Base-by-base conservation (phyloP, 2,329 filamentous ascomycete genomes). In the Gremmenia infestans region DNA sequence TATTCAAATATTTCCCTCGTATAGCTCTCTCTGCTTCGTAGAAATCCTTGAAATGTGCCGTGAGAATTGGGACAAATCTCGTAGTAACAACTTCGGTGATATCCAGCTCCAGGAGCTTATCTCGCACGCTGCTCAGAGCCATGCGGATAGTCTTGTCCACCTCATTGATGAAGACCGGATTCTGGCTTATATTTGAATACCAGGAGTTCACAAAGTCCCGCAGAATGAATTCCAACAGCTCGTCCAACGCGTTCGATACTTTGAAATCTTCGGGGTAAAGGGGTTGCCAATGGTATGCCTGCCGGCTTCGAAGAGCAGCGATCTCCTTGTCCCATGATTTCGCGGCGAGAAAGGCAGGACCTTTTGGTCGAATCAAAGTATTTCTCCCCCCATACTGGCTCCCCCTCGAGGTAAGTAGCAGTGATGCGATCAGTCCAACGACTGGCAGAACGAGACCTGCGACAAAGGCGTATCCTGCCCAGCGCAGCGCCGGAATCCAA, bases 21-120 rank as follows among this genome's bases (percentile, higher is more conserved):
- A 99, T 89, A 8, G 85, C 81, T 55, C 88, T 83, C 74, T 99
- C 94, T 0, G 94, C 94, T 62, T 94, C 86, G 71, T 92, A 90
- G 65, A 96, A 96, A 63, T 96, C 90, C 63, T 83, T 89, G 65
- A 99, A 83, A 72, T 99, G 94, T 9, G 83, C 80, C 32, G 93
- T 97, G 63, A 99, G 71, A 56, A 97, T 85, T 12, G 95, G 95
- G 40, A 97, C 86, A 48, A 97, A 80, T 39, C 87, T 85, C 59
- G 87, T 89, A 17, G 93, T 91, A 47, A 89, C 78, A 47, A 93
- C 78, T 65, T 94, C 92, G 50, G 94, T 89, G 60, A 97, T 74
- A 72, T 99, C 94, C 63, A 92, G 81, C 39, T 83, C 81, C 57
- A 86, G 76, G 43, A 97, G 74, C 59, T 87, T 82, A 67, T 91